A percentile compares a stretch with the other conserved stretches of the same genome.
Evolutionary conservation across 2,329 filamentous ascomycete species (phyloP).

Genomic region (Drechslerella stenobrocha): DNA sequence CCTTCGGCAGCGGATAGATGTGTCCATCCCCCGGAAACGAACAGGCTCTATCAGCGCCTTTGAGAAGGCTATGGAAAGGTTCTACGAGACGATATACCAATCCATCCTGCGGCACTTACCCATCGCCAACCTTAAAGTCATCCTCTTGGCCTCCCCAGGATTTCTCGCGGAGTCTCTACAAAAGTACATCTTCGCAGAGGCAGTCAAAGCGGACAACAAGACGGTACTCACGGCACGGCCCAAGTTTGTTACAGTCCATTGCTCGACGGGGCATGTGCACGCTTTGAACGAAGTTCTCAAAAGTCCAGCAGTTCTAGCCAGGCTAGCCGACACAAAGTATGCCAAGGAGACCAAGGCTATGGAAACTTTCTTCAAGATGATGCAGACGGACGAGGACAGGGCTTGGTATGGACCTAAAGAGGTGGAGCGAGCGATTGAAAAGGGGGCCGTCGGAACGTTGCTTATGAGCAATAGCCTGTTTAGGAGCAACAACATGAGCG

Average conservation of each 20-base stretch:
- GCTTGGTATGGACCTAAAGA: constrained; percentile 88
- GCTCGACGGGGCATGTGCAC: constrained; percentile 82
- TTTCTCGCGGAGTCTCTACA: constrained; percentile 83
- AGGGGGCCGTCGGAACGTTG: constrained; percentile 84
- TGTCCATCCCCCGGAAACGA: constrained; percentile 69
- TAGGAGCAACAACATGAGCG: constrained; percentile 74
- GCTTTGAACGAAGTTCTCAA: constrained; percentile 84
- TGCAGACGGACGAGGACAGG: constrained; percentile 81
- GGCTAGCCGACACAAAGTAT: constrained; percentile 85
- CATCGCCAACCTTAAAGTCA: constrained; percentile 68
- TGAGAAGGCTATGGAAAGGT: constrained; percentile 71
- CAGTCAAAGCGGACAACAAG: constrained; percentile 72
- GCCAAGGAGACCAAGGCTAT: constrained; percentile 79
- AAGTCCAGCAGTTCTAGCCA: constrained; percentile 73
- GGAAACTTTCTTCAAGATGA: constrained; percentile 76
- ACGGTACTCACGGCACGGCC: constrained; percentile 66
- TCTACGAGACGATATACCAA: constrained; percentile 75
- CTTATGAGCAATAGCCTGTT: constrained; percentile 88
- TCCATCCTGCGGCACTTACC: constrained; percentile 79
- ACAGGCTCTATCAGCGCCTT: constrained; percentile 56
- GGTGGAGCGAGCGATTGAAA: constrained; percentile 77
- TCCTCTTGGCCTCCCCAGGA: constrained; percentile 85
- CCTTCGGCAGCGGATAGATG: constrained; percentile 70
- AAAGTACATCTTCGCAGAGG: constrained; percentile 67
- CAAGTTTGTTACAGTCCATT: constrained; percentile 74